Evolutionary conservation across 2,329 filamentous ascomycete genomes (phyloP), one percentile per base, ranked within the genome.

Genomic region (Passalora sequoiae): DNA sequence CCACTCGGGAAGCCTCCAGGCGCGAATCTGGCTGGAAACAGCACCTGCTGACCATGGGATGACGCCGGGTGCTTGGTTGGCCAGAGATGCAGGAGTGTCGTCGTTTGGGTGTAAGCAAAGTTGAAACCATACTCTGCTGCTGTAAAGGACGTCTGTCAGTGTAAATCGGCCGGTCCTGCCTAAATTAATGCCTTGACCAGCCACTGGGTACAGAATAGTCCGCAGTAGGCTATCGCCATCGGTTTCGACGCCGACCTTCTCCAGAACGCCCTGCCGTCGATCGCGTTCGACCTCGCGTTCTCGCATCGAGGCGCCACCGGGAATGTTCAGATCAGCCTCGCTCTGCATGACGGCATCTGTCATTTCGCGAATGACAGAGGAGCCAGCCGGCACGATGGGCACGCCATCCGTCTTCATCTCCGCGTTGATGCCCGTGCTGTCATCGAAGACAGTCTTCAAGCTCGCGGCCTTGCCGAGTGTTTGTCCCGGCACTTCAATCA

Each of bases 351-450:
- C 78, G 1, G 89, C 88, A 44, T 82, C 81, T 59, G 86, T 80
- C 84, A 95, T 94, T 62, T 96, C 89, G 27, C 85, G 82, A 10
- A 91, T 64, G 7, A 97, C 84, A 0, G 91, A 94, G 45, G 83
- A 84, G n/a, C 86, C 85, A 1, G 81, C 81, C 0, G 83, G 57
- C 1, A 76, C 69, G 2, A 94, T 76, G n/a, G 86, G 77, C 1
- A 98, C 78, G 7, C 92, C 92, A 55, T 98, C 92, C 50, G 91
- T 84, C 60, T 91, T 94, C 89, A 98, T 97, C 70, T 98, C 92
- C 0, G 84, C 77, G 57, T 97, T 97, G 69, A 98, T 96, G 39
- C 92, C 92, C 15, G 83, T 73, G n/a, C 74, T 79, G 57, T 97
- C 92, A 55, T 98, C 91, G 57, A 98, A 98, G 25, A 97, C 80